Conservation (phyloP, 1,284 basidiomycete genomes). For the Gomphus bonarii region DNA sequence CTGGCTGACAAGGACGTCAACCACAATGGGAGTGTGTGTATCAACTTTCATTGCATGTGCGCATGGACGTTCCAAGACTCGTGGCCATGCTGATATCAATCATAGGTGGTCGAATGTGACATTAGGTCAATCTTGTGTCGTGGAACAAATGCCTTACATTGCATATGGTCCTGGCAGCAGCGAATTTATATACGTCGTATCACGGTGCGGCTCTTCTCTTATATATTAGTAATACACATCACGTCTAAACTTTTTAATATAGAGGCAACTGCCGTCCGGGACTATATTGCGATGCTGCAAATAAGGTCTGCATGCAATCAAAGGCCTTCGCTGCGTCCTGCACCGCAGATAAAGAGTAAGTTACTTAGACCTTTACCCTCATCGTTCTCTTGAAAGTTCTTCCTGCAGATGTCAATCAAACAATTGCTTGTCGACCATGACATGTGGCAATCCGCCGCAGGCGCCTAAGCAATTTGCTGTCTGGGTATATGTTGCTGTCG, state of each 20-base stretch:
- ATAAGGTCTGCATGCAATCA: slow-evolving; percentile 47
- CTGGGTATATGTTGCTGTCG: slow-evolving; percentile 71
- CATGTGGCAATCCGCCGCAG: slow-evolving; percentile 53
- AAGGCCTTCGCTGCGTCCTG: slow-evolving; percentile 51
- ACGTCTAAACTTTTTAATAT: slow-evolving; percentile 1
- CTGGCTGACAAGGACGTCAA: slow-evolving; percentile 61
- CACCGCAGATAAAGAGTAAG: slow-evolving; percentile 73
- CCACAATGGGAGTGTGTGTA: slow-evolving; percentile 71
- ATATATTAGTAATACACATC: background rate
- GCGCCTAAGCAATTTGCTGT: slow-evolving; percentile 51
- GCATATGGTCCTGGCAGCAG: slow-evolving; percentile 43
- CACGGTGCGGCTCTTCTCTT: slow-evolving; percentile 45
- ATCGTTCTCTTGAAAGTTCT: slow-evolving; percentile 6
- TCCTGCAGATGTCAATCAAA: slow-evolving; percentile 54
- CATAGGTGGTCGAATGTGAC: slow-evolving; percentile 68
- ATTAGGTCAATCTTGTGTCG: slow-evolving; percentile 48
- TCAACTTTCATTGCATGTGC: slow-evolving; percentile 73
- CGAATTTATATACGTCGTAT: slow-evolving; percentile 68
- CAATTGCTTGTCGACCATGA: slow-evolving; percentile 57
- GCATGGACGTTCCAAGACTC: slow-evolving; percentile 20
- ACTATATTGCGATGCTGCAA: slow-evolving; percentile 62
- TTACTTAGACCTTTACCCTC: background rate
- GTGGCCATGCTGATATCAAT: background rate
- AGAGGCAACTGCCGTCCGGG: slow-evolving; percentile 61
- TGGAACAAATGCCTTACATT: slow-evolving; percentile 73